Evolutionary conservation across 1,284 basidiomycete species (phyloP).

Genomic region (Papiliotrema nemorosa): DNA sequence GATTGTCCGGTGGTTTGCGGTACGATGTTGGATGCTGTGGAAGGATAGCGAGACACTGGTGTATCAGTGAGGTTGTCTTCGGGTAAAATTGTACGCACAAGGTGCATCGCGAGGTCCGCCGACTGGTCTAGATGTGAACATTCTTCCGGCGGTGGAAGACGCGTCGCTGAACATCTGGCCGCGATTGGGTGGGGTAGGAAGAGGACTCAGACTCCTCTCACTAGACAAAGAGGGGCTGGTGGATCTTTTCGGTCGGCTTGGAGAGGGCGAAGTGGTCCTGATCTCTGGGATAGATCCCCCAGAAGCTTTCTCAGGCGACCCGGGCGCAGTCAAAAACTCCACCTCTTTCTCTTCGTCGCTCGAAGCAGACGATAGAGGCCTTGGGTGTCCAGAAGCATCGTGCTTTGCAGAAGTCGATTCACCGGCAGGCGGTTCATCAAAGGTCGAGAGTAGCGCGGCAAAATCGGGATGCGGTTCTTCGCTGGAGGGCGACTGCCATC

Average conservation of each 20-base stretch:
- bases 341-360: conserved; percentile 18
- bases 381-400: no score
- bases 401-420: no score
- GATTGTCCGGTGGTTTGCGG: conserved; percentile 31
- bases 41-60: neutral
- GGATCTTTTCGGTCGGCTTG: conserved; percentile 5
- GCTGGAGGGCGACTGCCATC: conserved; percentile 25
- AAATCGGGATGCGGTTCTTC: conserved; percentile 29
- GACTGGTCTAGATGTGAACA: neutral
- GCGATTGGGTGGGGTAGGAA: conserved; percentile 12
- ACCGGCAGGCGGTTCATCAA: no score
- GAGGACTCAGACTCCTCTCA: conserved; percentile 13
- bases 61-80: neutral
- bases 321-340: conserved; percentile 17
- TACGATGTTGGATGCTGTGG: conserved; percentile 2
- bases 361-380: no score
- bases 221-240: neutral
- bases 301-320: conserved; percentile 2
- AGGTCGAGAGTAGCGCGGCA: conserved; percentile 24
- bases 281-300: conserved; percentile 19
- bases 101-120: neutral
- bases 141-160: neutral
- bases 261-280: conserved; percentile 39
- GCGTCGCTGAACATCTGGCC: conserved; percentile 9
- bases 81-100: neutral